phyloP scores from a whole-genome alignment of 2,329 filamentous ascomycete species.

The Metarhizium sp. region DNA sequence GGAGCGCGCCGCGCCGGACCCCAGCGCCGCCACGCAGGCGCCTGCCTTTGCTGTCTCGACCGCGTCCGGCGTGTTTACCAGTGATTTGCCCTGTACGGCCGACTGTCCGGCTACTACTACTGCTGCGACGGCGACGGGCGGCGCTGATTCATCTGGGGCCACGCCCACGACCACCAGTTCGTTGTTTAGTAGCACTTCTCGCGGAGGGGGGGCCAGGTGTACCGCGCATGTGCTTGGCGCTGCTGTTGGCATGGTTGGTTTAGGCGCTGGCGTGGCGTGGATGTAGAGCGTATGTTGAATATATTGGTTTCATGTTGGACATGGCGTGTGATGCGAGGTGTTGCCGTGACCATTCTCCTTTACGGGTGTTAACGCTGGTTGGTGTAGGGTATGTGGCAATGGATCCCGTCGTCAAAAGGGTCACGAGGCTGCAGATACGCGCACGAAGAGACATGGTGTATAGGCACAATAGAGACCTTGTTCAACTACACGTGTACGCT shows the following conservation, averaged over 20 bases:
- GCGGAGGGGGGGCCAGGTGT: constrained; percentile 11
- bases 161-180: constrained; percentile 11
- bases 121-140: neutral
- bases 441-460: no score
- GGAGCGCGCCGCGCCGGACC: constrained; percentile 24
- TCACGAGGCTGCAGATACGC: no score
- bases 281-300: neutral
- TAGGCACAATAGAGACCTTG: no score
- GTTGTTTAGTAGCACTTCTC: constrained; percentile 14
- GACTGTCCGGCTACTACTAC: constrained; percentile 27
- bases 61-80: constrained; percentile 30
- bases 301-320: no score
- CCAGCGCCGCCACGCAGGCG: constrained; percentile 28
- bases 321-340: constrained; percentile 1
- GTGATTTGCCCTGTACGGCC: constrained; percentile 31
- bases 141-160: neutral
- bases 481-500: no score
- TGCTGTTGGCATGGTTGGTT: constrained; percentile 19
- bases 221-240: constrained; percentile 19
- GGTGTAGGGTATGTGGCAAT: no score
- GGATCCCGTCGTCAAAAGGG: no score
- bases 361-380: no score
- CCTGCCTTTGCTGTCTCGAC: constrained; percentile 46
- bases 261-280: constrained; percentile 20
- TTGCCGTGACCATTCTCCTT: no score